Base-by-base conservation (phyloP, 495 filamentous ascomycete genomes). In the Corynascus novoguineensis region DNA sequence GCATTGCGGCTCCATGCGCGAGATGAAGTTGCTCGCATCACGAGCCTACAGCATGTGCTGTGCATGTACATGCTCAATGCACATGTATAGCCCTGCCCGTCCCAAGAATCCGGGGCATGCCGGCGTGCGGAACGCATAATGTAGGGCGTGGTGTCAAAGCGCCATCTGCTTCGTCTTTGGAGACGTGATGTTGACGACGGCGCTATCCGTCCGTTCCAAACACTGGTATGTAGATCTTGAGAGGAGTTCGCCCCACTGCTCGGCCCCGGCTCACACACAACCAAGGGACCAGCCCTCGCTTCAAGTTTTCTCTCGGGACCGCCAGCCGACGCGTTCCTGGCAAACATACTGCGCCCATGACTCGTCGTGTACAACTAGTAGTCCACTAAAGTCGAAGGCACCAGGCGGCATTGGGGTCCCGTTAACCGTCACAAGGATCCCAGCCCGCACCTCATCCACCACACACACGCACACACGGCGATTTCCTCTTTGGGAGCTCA, bases 1-100 rank as follows among this genome's bases (percentile, higher is more conserved):
- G 54, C 46, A 54, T 60, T 64, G 67, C 58, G 64, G 68, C 63
- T 68, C 58, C 67, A 66, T 49, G 61, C 60, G 61, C 61, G 55
- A 66, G 65, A 70, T 68, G 15, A 10, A 37, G 38, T 27, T 21
- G 31, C 46, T 32, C 25, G 35, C 48, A 56, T 48, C 48, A 53
- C 28, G 29, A 49, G 25, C 22, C 50, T n/a, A 5, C 14, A 8
- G 22, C 19, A n/a, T n/a, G n/a, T n/a, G n/a, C n/a, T n/a, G n/a
- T n/a, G n/a, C n/a, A n/a, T n/a, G n/a, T n/a, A n/a, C n/a, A n/a
- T n/a, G n/a, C n/a, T n/a, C n/a, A n/a, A n/a, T n/a, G n/a, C n/a
- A n/a, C n/a, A n/a, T n/a, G n/a, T n/a, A n/a, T n/a, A n/a, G n/a
- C n/a, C n/a, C n/a, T n/a, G n/a, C n/a, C n/a, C n/a, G n/a, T 50